phyloP scores from a whole-genome alignment of 2,329 filamentous ascomycete species.

The Cladosporium sphaerospermum region DNA sequence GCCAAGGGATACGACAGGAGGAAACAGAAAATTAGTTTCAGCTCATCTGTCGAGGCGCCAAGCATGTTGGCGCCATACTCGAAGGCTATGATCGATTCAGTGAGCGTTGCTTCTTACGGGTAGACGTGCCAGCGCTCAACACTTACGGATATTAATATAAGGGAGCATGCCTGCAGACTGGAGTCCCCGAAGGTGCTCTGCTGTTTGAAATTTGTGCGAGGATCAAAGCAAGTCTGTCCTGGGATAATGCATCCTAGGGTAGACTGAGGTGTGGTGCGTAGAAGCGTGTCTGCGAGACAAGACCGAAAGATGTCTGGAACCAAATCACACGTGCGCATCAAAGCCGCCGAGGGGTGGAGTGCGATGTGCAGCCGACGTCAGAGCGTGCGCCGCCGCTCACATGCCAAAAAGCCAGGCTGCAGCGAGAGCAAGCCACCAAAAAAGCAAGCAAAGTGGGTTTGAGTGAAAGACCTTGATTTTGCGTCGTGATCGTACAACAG shows the following conservation, averaged over 20 bases:
- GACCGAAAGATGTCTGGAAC: no score
- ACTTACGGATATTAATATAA: constrained; percentile 56
- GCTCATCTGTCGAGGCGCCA: constrained; percentile 60
- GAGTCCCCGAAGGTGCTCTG: not conserved
- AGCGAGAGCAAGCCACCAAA: no score
- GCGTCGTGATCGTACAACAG: no score
- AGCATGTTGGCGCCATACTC: constrained; percentile 50
- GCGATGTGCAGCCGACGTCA: not conserved
- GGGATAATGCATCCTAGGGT: no score
- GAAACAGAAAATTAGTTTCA: constrained; percentile 89
- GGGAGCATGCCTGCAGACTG: constrained; percentile 49
- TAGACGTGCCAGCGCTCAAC: not conserved
- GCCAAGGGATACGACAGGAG: constrained; percentile 89
- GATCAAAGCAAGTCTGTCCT: no score
- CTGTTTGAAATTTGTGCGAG: not conserved
- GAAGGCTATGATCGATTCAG: constrained; percentile 47
- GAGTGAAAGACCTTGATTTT: no score
- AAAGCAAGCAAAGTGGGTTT: no score
- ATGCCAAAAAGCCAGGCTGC: no score
- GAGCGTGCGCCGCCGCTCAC: no score
- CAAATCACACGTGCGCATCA: constrained; percentile 8
- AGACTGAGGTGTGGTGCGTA: no score
- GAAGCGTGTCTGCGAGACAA: no score
- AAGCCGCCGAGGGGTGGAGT: not conserved
- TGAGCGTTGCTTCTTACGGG: not conserved